Evolutionary conservation across 345 rosid genomes (phyloP).

Genomic region (Populus ilicifolia): DNA sequence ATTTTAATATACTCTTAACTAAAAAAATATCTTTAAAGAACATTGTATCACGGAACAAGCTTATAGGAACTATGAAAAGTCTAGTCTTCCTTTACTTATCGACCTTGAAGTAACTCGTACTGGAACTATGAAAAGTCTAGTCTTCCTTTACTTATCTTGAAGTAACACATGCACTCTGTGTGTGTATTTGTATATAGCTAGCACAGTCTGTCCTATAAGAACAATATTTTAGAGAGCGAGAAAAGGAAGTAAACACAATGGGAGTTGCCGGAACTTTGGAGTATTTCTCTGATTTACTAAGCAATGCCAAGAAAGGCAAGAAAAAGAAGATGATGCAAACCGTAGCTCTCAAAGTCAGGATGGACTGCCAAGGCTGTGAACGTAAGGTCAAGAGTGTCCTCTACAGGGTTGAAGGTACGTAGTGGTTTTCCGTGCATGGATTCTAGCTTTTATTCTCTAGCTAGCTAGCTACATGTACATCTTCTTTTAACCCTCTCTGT

Average conservation of each 20-base stretch:
- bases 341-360: conserved; percentile 68
- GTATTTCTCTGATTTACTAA: conserved; percentile 54
- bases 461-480: background rate
- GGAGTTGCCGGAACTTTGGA: conserved; percentile 74
- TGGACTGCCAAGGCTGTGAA: conserved; percentile 88
- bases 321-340: conserved; percentile 67
- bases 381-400: conserved; percentile 77
- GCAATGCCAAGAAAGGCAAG: conserved; percentile 38
- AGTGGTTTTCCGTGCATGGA: background rate
- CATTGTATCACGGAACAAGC: too few species aligned
- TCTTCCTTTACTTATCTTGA: too few species aligned
- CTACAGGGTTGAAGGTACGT: conserved; percentile 60
- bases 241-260: conserved; percentile 31
- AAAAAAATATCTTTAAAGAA: too few species aligned
- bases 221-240: background rate
- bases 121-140: too few species aligned
- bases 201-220: too few species aligned
- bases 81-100: too few species aligned
- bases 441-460: background rate
- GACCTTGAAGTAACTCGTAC: too few species aligned
- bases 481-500: background rate
- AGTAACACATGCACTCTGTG: too few species aligned
- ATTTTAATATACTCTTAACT: too few species aligned
- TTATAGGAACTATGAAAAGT: too few species aligned
- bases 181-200: too few species aligned